Base-by-base conservation (phyloP, 2,329 filamentous ascomycete species). In the Penicillium griseofulvum region DNA sequence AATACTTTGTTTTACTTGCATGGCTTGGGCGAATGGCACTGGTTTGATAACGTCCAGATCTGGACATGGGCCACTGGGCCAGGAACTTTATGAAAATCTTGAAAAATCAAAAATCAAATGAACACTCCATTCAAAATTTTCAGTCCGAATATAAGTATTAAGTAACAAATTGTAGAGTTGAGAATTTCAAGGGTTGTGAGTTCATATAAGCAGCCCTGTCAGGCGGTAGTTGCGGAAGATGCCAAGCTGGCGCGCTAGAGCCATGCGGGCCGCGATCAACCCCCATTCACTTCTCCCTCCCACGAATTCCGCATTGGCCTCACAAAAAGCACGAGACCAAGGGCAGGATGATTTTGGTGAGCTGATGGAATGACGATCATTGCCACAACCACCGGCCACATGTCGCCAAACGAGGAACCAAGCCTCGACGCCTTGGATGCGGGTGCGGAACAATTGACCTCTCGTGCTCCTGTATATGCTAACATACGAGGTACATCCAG, bases 351-450 rank as follows among this genome's bases (percentile, higher is more conserved):
- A 62, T 51, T 52, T 48, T 61, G 52, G 54, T 54, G 55, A 66
- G 50, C 65, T 68, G 62, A 70, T 73, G 68, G 68, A 64, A 74
- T 73, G 71, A 67, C 65, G 56, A 70, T 65, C 50, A 70, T 65
- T 53, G 63, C 65, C 53, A 57, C 61, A 45, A 66, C 63, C 52
- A 66, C 67, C 62, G 64, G 66, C 68, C 69, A 68, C 59, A 74
- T 75, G 74, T 65, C 71, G 57, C 58, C 71, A 57, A 71, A 74
- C 65, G 73, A 70, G 57, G 64, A 67, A 53, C 63, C 69, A 48
- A 64, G 66, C 57, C 62, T 70, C 55, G 74, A 78, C 63, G 69
- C 72, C 54, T 66, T 79, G 61, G 76, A 78, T 68, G 73, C 75
- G 71, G 76, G 76, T 76, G 68, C 68, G 70, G 54, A 54, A 24